Conservation (phyloP, 1,139 yeast genomes). For the Blastobotrys capitulatus region DNA sequence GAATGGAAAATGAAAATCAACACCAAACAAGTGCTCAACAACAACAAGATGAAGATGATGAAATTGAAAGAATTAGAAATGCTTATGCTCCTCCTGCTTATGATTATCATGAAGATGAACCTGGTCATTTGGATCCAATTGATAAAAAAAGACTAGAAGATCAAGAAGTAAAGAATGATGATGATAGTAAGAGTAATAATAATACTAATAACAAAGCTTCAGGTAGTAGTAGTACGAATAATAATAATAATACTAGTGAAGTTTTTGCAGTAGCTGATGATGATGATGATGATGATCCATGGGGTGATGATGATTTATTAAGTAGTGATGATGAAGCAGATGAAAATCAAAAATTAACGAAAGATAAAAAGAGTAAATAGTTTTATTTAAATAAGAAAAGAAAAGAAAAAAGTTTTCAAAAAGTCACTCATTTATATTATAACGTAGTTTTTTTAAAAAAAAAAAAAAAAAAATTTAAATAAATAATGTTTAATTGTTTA, state of each 20-base stretch:
- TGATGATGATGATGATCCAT: constrained; percentile 12
- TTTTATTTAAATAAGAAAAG: background rate
- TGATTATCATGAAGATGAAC: constrained; percentile 1
- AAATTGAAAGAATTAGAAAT: constrained; percentile 6
- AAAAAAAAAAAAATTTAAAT: background rate
- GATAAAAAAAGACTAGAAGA: background rate
- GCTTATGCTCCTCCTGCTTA: constrained; percentile 7
- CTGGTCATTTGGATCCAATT: background rate
- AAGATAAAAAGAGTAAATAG: background rate
- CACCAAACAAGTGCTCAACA: background rate
- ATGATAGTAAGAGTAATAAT: background rate
- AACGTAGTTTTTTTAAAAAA: no score
- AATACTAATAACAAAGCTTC: background rate
- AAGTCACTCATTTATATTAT: no score
- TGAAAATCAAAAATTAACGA: constrained; percentile 4
- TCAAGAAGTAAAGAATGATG: background rate
- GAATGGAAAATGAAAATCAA: constrained; percentile 11
- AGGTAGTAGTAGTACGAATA: background rate
- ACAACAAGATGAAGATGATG: constrained; percentile 12
- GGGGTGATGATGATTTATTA: constrained; percentile 5
- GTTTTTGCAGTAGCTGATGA: constrained; percentile 14
- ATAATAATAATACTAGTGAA: no score
- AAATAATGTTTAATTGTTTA: no score
- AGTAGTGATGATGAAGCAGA: constrained; percentile 7
- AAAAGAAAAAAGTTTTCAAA: no score